Conservation (phyloP, 164 flowering plant genomes). For the Macadamia tetraphylla region DNA sequence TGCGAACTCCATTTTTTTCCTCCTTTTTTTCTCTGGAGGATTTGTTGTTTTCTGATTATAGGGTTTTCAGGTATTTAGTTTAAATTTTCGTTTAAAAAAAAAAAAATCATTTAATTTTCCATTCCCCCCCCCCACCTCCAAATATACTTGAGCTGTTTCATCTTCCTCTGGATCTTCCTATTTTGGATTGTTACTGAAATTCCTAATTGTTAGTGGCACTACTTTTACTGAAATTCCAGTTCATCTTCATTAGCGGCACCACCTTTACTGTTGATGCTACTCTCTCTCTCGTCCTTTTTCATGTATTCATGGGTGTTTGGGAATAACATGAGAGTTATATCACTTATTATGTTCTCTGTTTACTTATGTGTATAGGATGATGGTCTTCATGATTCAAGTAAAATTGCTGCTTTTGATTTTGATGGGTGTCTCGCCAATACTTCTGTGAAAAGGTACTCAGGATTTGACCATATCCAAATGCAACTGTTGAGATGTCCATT, state of each 20-base stretch:
- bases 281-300: not conserved
- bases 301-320: not conserved
- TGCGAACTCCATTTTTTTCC: not conserved
- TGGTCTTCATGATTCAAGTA: conserved; percentile 65
- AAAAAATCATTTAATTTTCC: not conserved
- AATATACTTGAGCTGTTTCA: not conserved
- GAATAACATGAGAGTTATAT: not conserved
- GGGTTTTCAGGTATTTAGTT: not conserved
- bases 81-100: not conserved
- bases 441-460: conserved; percentile 54
- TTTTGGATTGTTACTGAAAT: not conserved
- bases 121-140: not conserved
- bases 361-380: conserved; percentile 49
- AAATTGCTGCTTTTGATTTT: conserved; percentile 98
- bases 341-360: not conserved
- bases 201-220: not conserved
- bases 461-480: not conserved
- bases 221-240: not conserved
- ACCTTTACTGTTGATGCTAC: not conserved
- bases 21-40: not conserved
- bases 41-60: not conserved
- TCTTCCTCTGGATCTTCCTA: not conserved
- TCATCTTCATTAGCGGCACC: not conserved
- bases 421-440: conserved; percentile 95
- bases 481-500: not conserved